Conservation (phyloP, 805 yeast species). For the Sugiyamaella valdiviana region DNA sequence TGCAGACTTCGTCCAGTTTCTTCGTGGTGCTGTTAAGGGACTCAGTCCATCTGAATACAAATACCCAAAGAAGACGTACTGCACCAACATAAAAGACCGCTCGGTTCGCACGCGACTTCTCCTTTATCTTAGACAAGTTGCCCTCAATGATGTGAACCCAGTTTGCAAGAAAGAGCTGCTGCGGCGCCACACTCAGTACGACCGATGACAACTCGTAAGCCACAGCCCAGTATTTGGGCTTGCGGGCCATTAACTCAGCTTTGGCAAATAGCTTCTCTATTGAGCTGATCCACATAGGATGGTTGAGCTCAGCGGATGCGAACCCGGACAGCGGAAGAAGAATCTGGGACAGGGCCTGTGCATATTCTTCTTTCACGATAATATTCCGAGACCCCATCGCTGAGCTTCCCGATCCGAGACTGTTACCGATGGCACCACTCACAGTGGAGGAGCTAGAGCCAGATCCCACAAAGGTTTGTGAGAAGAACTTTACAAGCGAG, state of each 20-base stretch:
- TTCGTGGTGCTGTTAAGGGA: conserved; percentile 82
- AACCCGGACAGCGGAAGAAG: conserved; percentile 77
- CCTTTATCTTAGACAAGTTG: conserved; percentile 54
- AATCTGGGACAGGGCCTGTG: conserved; percentile 72
- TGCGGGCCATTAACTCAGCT: conserved; percentile 39
- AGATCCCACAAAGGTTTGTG: conserved; percentile 27
- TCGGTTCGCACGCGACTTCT: conserved; percentile 41
- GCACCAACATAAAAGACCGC: conserved; percentile 56
- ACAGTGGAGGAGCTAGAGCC: conserved; percentile 31
- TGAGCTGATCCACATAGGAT: conserved; percentile 91
- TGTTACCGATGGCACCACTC: background rate
- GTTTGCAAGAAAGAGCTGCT: conserved; percentile 57
- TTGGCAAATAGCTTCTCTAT: conserved; percentile 54
- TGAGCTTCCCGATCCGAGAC: background rate
- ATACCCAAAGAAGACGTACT: conserved; percentile 83
- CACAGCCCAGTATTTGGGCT: conserved; percentile 47
- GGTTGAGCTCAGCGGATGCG: conserved; percentile 89
- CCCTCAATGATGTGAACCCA: conserved; percentile 71
- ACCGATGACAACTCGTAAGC: conserved; percentile 65
- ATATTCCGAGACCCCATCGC: conserved; percentile 40
- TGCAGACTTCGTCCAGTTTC: conserved; percentile 60
- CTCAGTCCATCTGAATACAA: conserved; percentile 77
- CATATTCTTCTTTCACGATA: conserved; percentile 66
- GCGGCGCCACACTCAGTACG: conserved; percentile 72
- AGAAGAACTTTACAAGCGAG: conserved; percentile 78